Percentiles rank a stretch among this genome's conserved stretches.
These are phyloP conservation scores for Terana coerulea DNA, from an alignment of 768 basidiomycete species.

Conservation along the genomic window DNA sequence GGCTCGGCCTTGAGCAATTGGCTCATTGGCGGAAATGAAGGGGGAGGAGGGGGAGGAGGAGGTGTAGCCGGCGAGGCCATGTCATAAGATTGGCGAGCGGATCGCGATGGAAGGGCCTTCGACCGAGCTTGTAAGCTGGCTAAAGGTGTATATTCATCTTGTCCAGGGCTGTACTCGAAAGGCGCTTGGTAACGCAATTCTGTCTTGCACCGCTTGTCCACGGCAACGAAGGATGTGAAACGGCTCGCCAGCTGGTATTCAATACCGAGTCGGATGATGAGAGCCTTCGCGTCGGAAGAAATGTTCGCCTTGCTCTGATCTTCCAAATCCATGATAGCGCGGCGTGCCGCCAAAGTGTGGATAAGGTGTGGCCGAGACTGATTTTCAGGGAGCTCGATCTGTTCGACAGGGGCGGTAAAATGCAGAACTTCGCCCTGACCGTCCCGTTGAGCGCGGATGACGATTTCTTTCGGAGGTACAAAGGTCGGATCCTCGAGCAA, in stretches of 20 bases:
- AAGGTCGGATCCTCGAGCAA: slow-evolving; percentile 22
- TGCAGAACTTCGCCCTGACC: slow-evolving; percentile 19
- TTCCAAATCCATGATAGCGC: slow-evolving; percentile 50
- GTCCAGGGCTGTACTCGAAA: too few relatives aligned
- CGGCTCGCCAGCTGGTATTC: slow-evolving; percentile 49
- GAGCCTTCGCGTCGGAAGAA: slow-evolving; percentile 31
- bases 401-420: slow-evolving; percentile 18
- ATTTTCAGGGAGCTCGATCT: slow-evolving; percentile 22
- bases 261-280: slow-evolving; percentile 46
- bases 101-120: too few relatives aligned
- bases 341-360: slow-evolving; percentile 52
- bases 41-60: too few relatives aligned
- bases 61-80: too few relatives aligned
- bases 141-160: too few relatives aligned
- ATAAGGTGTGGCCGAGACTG: slow-evolving; percentile 27
- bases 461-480: slow-evolving; percentile 25
- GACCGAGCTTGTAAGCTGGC: too few relatives aligned
- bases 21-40: too few relatives aligned
- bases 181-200: too few relatives aligned
- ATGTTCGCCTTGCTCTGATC: slow-evolving; percentile 13
- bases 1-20: too few relatives aligned
- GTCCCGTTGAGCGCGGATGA: slow-evolving; percentile 24
- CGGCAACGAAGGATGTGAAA: slow-evolving; percentile 55
- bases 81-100: too few relatives aligned
- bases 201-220: slow-evolving; percentile 18